Evolutionary conservation across 495 filamentous ascomycete genomes (phyloP).

Genomic region (Rhizodiscina lignyota): DNA sequence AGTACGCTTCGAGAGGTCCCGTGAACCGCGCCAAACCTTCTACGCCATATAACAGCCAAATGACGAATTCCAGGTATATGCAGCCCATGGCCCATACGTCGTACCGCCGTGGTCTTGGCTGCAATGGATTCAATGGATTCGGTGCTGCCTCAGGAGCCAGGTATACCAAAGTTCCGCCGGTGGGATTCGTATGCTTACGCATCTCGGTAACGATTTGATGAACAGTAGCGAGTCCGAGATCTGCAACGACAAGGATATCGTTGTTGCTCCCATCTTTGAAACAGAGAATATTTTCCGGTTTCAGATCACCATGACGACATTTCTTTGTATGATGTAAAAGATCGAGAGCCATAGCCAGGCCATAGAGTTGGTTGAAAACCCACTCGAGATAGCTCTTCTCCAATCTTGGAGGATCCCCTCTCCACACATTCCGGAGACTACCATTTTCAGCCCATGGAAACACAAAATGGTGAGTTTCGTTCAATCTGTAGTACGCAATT

Average conservation of each 20-base stretch:
- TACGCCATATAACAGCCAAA: conserved; percentile 21
- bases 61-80: conserved; percentile 18
- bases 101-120: conserved; percentile 16
- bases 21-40: conserved; percentile 11
- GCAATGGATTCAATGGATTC: no score
- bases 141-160: conserved; percentile 15
- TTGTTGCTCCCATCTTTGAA: background rate
- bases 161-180: conserved; percentile 9
- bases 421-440: no score
- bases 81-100: conserved; percentile 27
- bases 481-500: no score
- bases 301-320: conserved; percentile 16
- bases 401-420: no score
- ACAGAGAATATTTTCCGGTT: conserved; percentile 13
- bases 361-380: conserved; percentile 4
- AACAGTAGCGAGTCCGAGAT: conserved; percentile 14
- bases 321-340: conserved; percentile 1
- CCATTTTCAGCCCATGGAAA: no score
- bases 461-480: no score
- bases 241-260: conserved; percentile 13
- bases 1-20: conserved; percentile 1
- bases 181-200: conserved; percentile 4
- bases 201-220: conserved; percentile 8
- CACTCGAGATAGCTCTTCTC: no score
- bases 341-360: conserved; percentile 1